Percentiles rank a stretch among this genome's conserved stretches.
These are phyloP conservation scores for Stagonosporopsis chrysanthemi DNA, from an alignment of 2,329 filamentous ascomycete species.

Conservation along the genomic window DNA sequence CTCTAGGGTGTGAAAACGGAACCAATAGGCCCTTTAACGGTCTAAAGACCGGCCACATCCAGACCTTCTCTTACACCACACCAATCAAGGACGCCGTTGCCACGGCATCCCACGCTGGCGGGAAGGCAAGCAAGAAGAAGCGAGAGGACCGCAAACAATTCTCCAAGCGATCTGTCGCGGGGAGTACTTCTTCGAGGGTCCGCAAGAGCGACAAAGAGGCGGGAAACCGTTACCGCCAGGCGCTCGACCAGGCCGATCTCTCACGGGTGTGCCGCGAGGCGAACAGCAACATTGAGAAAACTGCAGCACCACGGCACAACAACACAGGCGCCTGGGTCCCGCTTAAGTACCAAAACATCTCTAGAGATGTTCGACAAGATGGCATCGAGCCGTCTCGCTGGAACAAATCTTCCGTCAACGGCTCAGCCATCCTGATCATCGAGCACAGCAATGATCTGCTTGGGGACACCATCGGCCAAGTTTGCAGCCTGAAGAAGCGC, in stretches of 20 bases:
- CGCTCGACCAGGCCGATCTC: constrained; percentile 10
- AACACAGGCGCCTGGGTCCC: constrained; percentile 21
- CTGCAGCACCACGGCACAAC: constrained; percentile 15
- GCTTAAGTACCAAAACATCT: constrained; percentile 34
- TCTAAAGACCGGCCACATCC: constrained; percentile 8
- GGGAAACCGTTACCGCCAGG: constrained; percentile 16
- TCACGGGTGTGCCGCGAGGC: constrained; percentile 3
- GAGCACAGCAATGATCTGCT: constrained; percentile 14
- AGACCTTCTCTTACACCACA: constrained; percentile 11
- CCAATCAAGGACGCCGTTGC: background rate
- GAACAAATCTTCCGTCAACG: constrained; percentile 26
- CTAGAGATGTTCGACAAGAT: constrained; percentile 22
- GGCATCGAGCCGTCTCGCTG: constrained; percentile 17
- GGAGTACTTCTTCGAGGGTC: constrained; percentile 5
- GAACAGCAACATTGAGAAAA: constrained; percentile 22
- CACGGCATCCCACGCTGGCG: constrained; percentile 8
- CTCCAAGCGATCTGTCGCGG: constrained; percentile 4
- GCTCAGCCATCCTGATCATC: constrained; percentile 14
- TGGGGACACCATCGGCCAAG: constrained; percentile 1
- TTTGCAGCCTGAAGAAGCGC: background rate
- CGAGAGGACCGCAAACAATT: constrained; percentile 19
- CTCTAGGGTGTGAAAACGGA: constrained; percentile 9
- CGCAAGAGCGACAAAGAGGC: constrained; percentile 21
- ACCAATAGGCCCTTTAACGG: background rate
- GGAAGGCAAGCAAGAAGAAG: constrained; percentile 21